These are phyloP conservation scores for Fusarium anthophilum DNA, from an alignment of 2,329 filamentous ascomycete genomes.

Conservation along the genomic window DNA sequence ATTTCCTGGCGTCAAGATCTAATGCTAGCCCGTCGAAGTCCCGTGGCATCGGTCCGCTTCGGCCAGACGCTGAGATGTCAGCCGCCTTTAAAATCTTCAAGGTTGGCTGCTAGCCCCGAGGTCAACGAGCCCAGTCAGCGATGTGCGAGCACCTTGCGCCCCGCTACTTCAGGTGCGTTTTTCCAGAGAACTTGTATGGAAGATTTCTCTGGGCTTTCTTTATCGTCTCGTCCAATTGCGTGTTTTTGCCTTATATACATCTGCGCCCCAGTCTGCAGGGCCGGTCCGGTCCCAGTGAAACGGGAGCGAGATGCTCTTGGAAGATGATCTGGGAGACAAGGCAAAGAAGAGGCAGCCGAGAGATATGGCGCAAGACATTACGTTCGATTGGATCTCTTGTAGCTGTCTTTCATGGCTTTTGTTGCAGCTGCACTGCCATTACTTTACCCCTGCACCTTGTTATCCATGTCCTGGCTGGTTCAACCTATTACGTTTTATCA, in stretches of 20 bases:
- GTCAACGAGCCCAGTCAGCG: conserved; percentile 15
- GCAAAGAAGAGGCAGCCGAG: conserved; percentile 3
- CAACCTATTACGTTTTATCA: conserved; percentile 7
- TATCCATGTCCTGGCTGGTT: conserved; percentile 9
- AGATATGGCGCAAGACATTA: conserved; percentile 21
- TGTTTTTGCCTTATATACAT: background rate
- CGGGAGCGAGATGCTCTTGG: conserved; percentile 25
- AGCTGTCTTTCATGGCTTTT: background rate
- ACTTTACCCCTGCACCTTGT: conserved; percentile 1
- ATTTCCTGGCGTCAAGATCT: background rate
- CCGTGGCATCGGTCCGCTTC: conserved; percentile 30
- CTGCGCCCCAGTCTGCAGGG: conserved; percentile 31
- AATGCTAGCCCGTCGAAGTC: conserved; percentile 36
- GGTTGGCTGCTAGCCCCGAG: conserved; percentile 1
- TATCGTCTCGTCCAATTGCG: conserved; percentile 19
- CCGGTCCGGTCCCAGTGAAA: conserved; percentile 40
- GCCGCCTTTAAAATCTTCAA: conserved; percentile 6
- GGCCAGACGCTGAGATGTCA: conserved; percentile 30
- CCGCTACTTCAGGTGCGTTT: conserved; percentile 39
- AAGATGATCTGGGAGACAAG: background rate
- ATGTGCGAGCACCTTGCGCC: conserved; percentile 28
- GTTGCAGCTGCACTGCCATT: conserved; percentile 9
- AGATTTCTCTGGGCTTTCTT: conserved; percentile 22
- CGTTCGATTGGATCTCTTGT: conserved; percentile 38
- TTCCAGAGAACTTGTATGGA: conserved; percentile 10